These are phyloP conservation scores for Huntiella moniliformis DNA, from an alignment of 2,329 filamentous ascomycete species.

Conservation along the genomic window DNA sequence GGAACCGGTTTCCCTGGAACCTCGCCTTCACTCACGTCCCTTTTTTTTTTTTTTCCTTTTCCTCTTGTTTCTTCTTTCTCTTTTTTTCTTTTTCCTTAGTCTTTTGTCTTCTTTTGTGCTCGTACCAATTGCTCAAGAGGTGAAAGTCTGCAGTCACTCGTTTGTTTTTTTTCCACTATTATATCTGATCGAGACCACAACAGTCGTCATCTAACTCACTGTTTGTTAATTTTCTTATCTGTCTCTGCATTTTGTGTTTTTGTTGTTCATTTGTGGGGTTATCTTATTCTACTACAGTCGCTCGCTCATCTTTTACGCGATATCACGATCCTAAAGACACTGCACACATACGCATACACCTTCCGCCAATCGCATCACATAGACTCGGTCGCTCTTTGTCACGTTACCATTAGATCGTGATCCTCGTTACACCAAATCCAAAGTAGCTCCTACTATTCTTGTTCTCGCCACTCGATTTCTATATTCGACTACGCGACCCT, in stretches of 20 bases:
- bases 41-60: background rate
- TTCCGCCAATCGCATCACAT: no score
- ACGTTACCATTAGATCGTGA: no score
- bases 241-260: conserved; percentile 1
- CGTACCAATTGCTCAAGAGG: background rate
- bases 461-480: no score
- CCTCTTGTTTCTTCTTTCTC: background rate
- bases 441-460: no score
- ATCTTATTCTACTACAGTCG: background rate
- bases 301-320: background rate
- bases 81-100: background rate
- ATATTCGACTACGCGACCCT: no score
- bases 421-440: no score
- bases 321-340: no score
- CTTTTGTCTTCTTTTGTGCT: background rate
- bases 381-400: no score
- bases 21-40: background rate
- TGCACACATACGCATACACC: background rate
- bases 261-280: background rate
- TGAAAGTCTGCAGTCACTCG: conserved; percentile 9
- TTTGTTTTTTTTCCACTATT: conserved; percentile 1
- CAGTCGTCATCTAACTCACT: conserved; percentile 4
- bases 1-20: no score
- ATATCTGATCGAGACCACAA: background rate
- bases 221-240: conserved; percentile 1